Evolutionary conservation across 345 rosid genomes (phyloP).

Genomic region (Hibiscus tridactylites): DNA sequence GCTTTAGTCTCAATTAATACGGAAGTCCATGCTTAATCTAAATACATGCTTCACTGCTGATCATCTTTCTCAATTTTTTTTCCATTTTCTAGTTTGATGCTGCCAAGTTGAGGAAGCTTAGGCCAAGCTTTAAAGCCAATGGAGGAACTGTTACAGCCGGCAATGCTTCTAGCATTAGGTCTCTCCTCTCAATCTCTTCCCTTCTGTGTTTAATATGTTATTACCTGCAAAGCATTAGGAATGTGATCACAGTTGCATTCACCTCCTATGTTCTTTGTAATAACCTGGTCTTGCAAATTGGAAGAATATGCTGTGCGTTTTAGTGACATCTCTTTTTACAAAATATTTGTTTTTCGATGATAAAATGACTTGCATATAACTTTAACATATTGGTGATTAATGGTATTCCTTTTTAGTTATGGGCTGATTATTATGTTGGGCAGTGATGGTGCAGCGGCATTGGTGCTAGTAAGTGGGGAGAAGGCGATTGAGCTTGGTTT

Average conservation of each 20-base stretch:
- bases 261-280: not conserved
- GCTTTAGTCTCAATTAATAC: not conserved
- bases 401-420: slow-evolving; percentile 1
- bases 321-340: not conserved
- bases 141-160: slow-evolving; percentile 96
- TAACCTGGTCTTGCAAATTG: not conserved
- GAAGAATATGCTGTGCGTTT: not conserved
- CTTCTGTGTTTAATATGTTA: not conserved
- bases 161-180: slow-evolving; percentile 97
- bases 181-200: slow-evolving; percentile 7
- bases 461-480: slow-evolving; percentile 86
- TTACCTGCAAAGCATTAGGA: not conserved
- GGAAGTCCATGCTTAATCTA: not conserved
- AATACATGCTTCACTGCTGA: not conserved
- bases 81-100: slow-evolving; percentile 55
- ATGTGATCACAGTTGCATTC: not conserved
- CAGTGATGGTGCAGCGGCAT: slow-evolving; percentile 98
- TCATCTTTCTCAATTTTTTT: not conserved
- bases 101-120: slow-evolving; percentile 69
- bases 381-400: not conserved
- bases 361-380: not conserved
- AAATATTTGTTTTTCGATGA: not conserved
- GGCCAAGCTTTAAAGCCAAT: slow-evolving; percentile 75
- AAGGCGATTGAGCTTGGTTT: slow-evolving; percentile 71
- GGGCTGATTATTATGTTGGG: slow-evolving; percentile 1